Conservation (phyloP, 345 rosid genomes). For the Erysimum cheiranthoides region DNA sequence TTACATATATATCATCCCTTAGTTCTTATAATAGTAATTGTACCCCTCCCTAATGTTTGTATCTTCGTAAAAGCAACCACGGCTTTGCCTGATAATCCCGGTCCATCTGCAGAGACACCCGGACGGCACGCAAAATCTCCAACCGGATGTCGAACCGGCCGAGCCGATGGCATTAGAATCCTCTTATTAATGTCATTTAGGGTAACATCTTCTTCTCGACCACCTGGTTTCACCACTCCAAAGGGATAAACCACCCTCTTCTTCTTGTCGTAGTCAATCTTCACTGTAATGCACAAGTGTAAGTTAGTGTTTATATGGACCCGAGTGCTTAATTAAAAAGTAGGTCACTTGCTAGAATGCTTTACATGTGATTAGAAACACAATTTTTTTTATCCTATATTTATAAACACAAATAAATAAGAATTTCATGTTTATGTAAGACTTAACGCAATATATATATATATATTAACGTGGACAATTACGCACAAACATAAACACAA, state of each 20-base stretch:
- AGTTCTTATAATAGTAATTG: conserved; percentile 94
- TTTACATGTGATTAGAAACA: conserved; percentile 19
- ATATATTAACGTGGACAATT: background rate
- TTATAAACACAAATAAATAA: background rate
- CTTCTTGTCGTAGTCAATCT: conserved; percentile 26
- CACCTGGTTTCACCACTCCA: conserved; percentile 96
- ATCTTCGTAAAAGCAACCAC: conserved; percentile 92
- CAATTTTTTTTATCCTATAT: background rate
- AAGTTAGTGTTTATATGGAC: background rate
- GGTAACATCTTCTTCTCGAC: conserved; percentile 82
- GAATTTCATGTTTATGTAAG: background rate
- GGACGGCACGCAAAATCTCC: conserved; percentile 95
- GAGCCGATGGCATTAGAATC: conserved; percentile 79
- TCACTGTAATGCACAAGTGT: conserved; percentile 22
- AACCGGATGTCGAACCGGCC: conserved; percentile 94
- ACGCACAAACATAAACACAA: background rate
- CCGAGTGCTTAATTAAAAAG: too few relatives aligned
- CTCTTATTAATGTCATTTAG: conserved; percentile 85
- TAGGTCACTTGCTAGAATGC: background rate
- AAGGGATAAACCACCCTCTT: conserved; percentile 88
- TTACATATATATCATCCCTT: conserved; percentile 58
- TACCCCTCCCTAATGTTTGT: conserved; percentile 92
- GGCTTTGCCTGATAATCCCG: conserved; percentile 90
- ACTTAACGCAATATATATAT: too few relatives aligned
- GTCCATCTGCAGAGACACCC: conserved; percentile 66